Evolutionary conservation across 2,329 filamentous ascomycete species (phyloP).

Genomic region (Kalaharituber pfeilii): DNA sequence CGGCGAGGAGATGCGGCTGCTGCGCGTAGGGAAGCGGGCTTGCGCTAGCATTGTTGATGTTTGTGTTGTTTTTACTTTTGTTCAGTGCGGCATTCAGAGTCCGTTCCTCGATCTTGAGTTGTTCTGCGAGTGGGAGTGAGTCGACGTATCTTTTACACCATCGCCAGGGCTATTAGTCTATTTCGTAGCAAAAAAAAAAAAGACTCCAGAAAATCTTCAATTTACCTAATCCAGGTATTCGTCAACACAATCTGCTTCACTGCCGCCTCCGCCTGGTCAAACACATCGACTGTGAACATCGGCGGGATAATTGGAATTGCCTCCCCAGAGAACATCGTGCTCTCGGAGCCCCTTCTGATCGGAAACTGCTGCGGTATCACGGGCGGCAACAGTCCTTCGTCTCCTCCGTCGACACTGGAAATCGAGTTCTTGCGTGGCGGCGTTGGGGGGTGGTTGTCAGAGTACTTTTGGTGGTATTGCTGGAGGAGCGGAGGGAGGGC

Average conservation of each 20-base stretch:
- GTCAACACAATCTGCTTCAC: conserved; percentile 51
- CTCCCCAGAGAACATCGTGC: conserved; percentile 22
- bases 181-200: background rate
- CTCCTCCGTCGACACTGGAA: background rate
- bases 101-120: background rate
- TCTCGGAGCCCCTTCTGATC: conserved; percentile 4
- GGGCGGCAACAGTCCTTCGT: background rate
- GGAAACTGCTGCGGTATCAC: background rate
- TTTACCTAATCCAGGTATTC: conserved; percentile 40
- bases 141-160: background rate
- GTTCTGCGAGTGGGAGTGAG: background rate
- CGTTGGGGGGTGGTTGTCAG: conserved; percentile 6
- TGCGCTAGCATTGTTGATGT: background rate
- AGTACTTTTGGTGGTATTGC: too few relatives aligned
- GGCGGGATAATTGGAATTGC: conserved; percentile 29
- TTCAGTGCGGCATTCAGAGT: background rate
- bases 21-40: background rate
- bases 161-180: too few relatives aligned
- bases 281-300: conserved; percentile 36
- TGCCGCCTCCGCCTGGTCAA: conserved; percentile 41
- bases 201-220: background rate
- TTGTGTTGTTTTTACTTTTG: background rate
- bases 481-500: too few relatives aligned
- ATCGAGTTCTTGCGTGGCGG: conserved; percentile 9
- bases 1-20: background rate